phyloP scores from a whole-genome alignment of 106 monocot species.

The Dioscorea zingiberensis region DNA sequence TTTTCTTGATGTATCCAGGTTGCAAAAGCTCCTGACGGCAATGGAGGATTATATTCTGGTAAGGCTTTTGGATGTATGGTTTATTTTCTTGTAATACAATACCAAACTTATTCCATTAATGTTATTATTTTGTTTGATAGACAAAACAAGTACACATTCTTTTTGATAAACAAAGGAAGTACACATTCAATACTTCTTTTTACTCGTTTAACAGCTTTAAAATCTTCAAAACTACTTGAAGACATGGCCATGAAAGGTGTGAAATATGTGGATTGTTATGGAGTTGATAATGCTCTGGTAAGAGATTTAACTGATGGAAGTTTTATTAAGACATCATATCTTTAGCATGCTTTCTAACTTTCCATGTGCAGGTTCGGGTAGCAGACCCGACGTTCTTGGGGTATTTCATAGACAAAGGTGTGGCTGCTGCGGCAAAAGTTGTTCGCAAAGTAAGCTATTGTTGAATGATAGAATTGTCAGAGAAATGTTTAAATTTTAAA shows the following conservation, averaged over 20 bases:
- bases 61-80: constrained; percentile 8
- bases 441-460: constrained; percentile 69
- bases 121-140: too few relatives aligned
- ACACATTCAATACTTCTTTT: too few relatives aligned
- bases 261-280: constrained; percentile 89
- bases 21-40: constrained; percentile 98
- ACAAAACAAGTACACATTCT: too few relatives aligned
- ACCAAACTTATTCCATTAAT: too few relatives aligned
- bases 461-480: too few relatives aligned
- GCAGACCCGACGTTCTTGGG: constrained; percentile 96
- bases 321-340: neutral
- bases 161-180: too few relatives aligned
- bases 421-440: constrained; percentile 89
- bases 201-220: constrained; percentile 59
- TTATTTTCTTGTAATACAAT: too few relatives aligned
- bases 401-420: constrained; percentile 96
- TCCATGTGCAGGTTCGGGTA: constrained; percentile 76
- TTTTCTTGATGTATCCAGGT: constrained; percentile 38
- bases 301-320: constrained; percentile 15
- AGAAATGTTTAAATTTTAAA: too few relatives aligned
- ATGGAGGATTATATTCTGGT: constrained; percentile 98
- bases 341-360: constrained; percentile 6
- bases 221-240: constrained; percentile 77
- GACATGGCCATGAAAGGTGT: constrained; percentile 96
- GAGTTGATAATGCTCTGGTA: constrained; percentile 97